These are phyloP conservation scores for Alternaria brassicae DNA, from an alignment of 2,329 filamentous ascomycete genomes.

Conservation along the genomic window DNA sequence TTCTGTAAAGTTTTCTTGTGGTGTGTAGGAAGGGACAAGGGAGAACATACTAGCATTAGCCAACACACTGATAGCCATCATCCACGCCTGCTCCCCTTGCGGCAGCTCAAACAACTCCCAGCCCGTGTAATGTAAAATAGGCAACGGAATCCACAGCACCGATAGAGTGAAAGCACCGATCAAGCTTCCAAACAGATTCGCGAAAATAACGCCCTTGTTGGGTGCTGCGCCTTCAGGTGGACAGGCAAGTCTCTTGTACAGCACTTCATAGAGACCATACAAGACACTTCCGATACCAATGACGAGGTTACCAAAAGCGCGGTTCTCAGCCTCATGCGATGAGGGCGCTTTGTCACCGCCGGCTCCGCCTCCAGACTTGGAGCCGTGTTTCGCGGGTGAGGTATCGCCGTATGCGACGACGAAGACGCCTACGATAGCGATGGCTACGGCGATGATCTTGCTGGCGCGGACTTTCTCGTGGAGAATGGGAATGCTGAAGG, in stretches of 20 bases:
- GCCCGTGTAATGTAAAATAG: constrained; percentile 78
- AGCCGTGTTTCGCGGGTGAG: constrained; percentile 61
- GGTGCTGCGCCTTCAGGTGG: constrained; percentile 87
- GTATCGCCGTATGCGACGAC: constrained; percentile 93
- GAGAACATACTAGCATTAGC: constrained; percentile 75
- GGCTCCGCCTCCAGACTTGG: constrained; percentile 62
- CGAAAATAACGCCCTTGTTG: constrained; percentile 92
- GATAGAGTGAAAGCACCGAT: constrained; percentile 86
- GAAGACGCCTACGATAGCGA: constrained; percentile 89
- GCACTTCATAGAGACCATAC: constrained; percentile 95
- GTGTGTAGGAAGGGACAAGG: neutral
- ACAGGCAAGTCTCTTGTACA: constrained; percentile 93
- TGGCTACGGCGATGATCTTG: constrained; percentile 84
- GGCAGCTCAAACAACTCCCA: constrained; percentile 86
- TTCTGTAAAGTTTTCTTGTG: neutral
- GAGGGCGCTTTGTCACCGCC: constrained; percentile 57
- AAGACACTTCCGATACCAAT: constrained; percentile 90
- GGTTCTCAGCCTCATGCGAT: constrained; percentile 66
- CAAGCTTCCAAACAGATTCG: constrained; percentile 87
- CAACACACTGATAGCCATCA: constrained; percentile 80
- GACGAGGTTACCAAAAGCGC: constrained; percentile 85
- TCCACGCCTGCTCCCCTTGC: constrained; percentile 75
- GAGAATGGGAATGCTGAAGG: constrained; percentile 89
- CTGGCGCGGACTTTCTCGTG: constrained; percentile 82
- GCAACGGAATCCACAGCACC: constrained; percentile 91